Evolutionary conservation across 208 protist genomes (phyloP), one percentile per base, ranked within the genome.

Genomic region (Acanthamoeba castellanii): DNA sequence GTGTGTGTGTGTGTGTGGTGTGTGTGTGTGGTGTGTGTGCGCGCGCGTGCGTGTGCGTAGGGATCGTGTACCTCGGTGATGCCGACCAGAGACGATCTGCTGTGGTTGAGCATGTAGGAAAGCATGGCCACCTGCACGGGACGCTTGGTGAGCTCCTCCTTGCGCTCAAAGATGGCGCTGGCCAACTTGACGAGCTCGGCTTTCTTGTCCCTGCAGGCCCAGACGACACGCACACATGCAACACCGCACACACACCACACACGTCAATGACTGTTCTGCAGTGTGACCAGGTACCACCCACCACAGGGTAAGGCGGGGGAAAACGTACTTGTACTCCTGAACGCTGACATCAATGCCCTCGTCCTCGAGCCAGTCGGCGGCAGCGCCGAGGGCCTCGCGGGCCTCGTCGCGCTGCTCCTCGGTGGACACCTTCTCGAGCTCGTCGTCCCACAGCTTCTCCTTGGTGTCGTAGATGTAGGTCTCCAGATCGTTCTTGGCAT

Each of bases 401-500:
- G 87, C 64, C 27, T 42, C 68, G 0, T 94, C 89, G 0, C 89
- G 13, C 55, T 94, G 89, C 30, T 94, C 89, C 50, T 50, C 68
- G n/a, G 92, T 94, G 72, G 72, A 82, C 50, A 87, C 92, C 42
- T 87, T 72, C 92, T 94, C 74, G n/a, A 94, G 32, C 32, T 87
- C 92, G 42, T 94, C 92, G 59, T 94, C 92, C n/a, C 42, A 94
- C 52, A 94, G 92, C 50, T 55, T 42, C 47, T 94, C 92, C 55
- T 94, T 94, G 74, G 74, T 74, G 92, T 25, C 74, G 76, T 94
- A 94, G 74, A 94, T 94, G 92, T 50, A 94, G 55, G 72, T 87
- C 74, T 94, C 92, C 37, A 94, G 59, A 16, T 72, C 59, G 76
- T 94, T 94, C 74, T 94, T 94, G 55, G 92, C 92, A 25, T 87